Evolutionary conservation across 2,329 filamentous ascomycete genomes (phyloP), one percentile per base, ranked within the genome.

Genomic region (Ophiocordyceps camponoti-saundersi): DNA sequence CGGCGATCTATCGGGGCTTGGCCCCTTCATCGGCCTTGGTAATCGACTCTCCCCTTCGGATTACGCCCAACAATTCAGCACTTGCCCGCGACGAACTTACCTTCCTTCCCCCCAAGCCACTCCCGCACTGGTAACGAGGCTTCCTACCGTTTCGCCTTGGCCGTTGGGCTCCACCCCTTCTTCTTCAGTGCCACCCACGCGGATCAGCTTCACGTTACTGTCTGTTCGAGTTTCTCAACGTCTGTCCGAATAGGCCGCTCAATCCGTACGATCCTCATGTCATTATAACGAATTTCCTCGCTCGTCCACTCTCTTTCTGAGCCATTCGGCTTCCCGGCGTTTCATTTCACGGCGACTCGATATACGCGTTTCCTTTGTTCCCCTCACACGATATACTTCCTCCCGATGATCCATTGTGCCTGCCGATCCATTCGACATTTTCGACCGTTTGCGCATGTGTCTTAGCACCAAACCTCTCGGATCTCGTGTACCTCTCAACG

Each of bases 341-440:
- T 52, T 57, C 51, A 47, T 53, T 48, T 57, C 52, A 59, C 59
- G 56, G 61, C 58, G 47, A 51, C 55, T 59, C 56, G 49, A 60
- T 55, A 55, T 57, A 53, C 51, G 49, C 55, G 21, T 36, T 64
- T 61, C 61, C 58, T 53, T 65, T 64, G 63, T 58, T 63, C 55
- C 51, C 53, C 57, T 53, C 53, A 50, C 56, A 51, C 55, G 57
- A 59, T 39, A 18, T 41, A 42, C 26, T 58, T 55, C 57, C 26
- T 58, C 54, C 57, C 56, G 62, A 68, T 65, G 65, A 67, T 59
- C 61, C 61, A 60, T 62, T 67, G 63, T 67, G 61, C 59, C 56
- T 51, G 47, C 55, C 53, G 48, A 56, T 46, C 50, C 55, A 16
- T n/a, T 50, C 23, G n/a, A 20, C 53, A 54, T 52, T 51, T 45